Percentiles rank a stretch among this genome's conserved stretches.
Conservation (phyloP, 331 rosid species). For the Pyracantha coccinea region DNA sequence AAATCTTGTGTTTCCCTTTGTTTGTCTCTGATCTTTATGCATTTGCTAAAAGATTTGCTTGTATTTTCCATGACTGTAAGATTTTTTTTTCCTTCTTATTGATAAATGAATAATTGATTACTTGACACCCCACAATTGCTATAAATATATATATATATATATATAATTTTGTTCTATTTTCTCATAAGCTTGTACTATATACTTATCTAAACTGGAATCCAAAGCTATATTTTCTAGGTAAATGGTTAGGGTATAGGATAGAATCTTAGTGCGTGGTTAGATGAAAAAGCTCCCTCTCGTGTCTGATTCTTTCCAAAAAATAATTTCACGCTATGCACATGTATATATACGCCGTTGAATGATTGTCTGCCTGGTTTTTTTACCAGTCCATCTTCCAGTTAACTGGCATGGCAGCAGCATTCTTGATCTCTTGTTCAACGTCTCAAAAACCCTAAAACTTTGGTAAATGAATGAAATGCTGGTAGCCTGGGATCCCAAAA, state of each 20-base stretch:
- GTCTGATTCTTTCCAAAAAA: background rate
- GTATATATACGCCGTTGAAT: background rate
- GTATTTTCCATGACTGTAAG: constrained; percentile 2
- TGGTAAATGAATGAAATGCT: background rate
- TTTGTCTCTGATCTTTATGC: background rate
- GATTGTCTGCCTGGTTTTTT: too few relatives aligned
- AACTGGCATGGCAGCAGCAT: background rate
- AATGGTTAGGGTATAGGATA: background rate
- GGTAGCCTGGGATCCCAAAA: background rate
- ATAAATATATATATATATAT: background rate
- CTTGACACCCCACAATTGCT: background rate
- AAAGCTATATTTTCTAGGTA: background rate
- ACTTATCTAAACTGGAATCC: background rate
- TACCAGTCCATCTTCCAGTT: background rate
- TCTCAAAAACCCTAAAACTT: background rate
- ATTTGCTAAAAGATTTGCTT: background rate
- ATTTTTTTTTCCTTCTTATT: background rate
- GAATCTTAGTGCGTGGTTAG: background rate
- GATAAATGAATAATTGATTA: background rate
- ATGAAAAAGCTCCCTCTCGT: background rate
- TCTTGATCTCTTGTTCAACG: background rate
- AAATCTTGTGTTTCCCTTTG: background rate
- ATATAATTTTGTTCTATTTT: background rate
- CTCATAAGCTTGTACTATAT: background rate
- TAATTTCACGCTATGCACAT: background rate